Base-by-base conservation (phyloP, 2,329 filamentous ascomycete species). In the Phialemoniopsis sp. region DNA sequence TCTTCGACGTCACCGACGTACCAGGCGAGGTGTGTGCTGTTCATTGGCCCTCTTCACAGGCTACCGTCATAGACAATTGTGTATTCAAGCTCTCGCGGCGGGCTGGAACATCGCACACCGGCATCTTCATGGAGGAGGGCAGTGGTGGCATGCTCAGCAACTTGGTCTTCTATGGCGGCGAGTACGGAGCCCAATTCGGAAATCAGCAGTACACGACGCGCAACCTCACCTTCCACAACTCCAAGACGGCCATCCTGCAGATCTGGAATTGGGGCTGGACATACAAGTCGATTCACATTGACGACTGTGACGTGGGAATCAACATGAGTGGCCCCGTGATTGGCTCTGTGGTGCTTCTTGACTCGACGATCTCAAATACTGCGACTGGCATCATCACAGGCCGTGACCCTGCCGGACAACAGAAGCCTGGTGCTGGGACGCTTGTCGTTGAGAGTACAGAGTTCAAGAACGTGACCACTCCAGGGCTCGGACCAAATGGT, bases 211-310 rank as follows among this genome's bases (percentile, higher is more conserved):
- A 85, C 55, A 86, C 82, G 13, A 79, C 80, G 36, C 72, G 81
- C 18, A 86, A 87, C 53, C 54, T 86, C 48, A 80, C 72, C 16
- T 85, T 88, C 61, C 76, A 75, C 50, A 68, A 73, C 44, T 76
- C 78, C 48, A 66, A 80, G 50, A 84, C 80, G 10, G 85, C 80
- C 34, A 79, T 88, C 42, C 76, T 73, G 56, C 81, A 87, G 67
- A 75, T 83, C 45, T 89, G 85, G 85, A 78, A 85, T 57, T 89
- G 85, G 85, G 76, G 79, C 2, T 89, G 82, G 80, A 82, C 79
- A 5, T 85, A 86, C 66, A 84, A 85, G 60, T 78, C 75, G 16
- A 56, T 86, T 15, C 66, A 61, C 18, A 76, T 87, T 58, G 72
- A 78, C 52, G 70, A 83, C 53, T 85, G 81, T 53, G 64, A 65